Evolutionary conservation across 139 green algal genomes (phyloP), one percentile per base, ranked within the genome.

Genomic region (Auxenochlorella pyrenoidosa): DNA sequence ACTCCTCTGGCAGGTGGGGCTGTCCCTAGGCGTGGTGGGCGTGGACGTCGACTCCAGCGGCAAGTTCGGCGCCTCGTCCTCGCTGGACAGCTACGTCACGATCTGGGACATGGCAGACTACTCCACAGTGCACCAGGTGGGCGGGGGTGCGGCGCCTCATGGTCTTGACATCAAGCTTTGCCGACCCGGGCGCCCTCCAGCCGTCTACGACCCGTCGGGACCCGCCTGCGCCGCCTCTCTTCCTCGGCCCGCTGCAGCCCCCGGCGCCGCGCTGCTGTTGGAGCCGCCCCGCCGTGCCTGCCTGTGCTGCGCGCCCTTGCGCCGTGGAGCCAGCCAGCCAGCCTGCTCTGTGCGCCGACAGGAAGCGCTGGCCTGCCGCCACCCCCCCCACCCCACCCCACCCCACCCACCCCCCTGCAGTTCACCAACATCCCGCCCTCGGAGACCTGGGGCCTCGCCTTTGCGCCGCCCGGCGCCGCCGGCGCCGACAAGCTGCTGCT

Each of bases 1-100:
- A 21, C 71, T 71, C 26, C 91, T 95, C 71, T 93, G 90, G 38
- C 95, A 94, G 71, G 87, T 94, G 2, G 95, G 95, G 22, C 92
- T 97, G 63, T 93, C 93, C 4, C 90, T 99, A 12, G 97, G 96
- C n/a, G 97, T 97, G 19, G 90, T 99, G 41, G 95, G 90, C 21
- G 90, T 99, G 24, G 91, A 84, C 0, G 90, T 96, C 0, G 92
- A 98, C 81, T 21, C 85, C 75, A 92, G 83, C 2, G 96, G 95
- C n/a, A 77, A 86, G 34, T 95, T 91, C 36, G 96, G 94, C 40
- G 96, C 94, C 0, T 93, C 95, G 22, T 95, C 88, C 83, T 92
- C 95, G 0, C 90, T 99, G 8, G 97, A 99, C 91, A 96, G 91
- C 82, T 91, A 93, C 10, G 93, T 99, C 22, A 91, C 94, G 0